phyloP scores from a whole-genome alignment of 352 stramenopile species.

The Globisporangium paroecandrum region DNA sequence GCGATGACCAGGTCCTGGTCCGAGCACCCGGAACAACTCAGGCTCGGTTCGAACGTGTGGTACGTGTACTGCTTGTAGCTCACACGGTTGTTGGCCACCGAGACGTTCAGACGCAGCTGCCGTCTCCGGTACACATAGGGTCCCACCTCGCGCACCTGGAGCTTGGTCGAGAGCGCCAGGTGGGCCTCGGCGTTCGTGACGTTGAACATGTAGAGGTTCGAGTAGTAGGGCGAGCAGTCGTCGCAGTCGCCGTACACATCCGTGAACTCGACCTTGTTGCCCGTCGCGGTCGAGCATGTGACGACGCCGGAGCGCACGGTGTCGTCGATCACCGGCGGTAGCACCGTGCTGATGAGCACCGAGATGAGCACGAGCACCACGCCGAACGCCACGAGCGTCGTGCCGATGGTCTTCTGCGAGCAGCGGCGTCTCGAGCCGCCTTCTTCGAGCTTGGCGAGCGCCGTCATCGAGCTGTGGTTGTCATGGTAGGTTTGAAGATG shows the following conservation, averaged over 20 bases:
- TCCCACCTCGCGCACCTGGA: constrained; percentile 61
- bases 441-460: constrained; percentile 20
- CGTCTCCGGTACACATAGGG: constrained; percentile 69
- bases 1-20: constrained; percentile 54
- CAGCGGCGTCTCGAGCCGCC: constrained; percentile 25
- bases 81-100: constrained; percentile 47
- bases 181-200: constrained; percentile 69
- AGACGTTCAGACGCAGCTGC: constrained; percentile 60
- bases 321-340: constrained; percentile 51
- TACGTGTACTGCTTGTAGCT: constrained; percentile 81
- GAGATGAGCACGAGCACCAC: constrained; percentile 32
- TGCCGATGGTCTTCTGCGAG: constrained; percentile 33
- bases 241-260: constrained; percentile 73
- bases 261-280: constrained; percentile 38
- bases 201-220: constrained; percentile 66
- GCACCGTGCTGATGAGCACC: constrained; percentile 49
- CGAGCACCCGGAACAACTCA: constrained; percentile 53
- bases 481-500: background rate
- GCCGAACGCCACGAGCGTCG: constrained; percentile 29
- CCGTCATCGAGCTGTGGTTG: constrained; percentile 8
- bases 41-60: constrained; percentile 47
- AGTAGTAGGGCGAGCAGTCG: constrained; percentile 75
- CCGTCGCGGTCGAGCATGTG: constrained; percentile 36
- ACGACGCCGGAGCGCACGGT: constrained; percentile 37
- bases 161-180: constrained; percentile 42